Evolutionary conservation across 768 basidiomycete genomes (phyloP).

Genomic region (Leccinellum luteum): DNA sequence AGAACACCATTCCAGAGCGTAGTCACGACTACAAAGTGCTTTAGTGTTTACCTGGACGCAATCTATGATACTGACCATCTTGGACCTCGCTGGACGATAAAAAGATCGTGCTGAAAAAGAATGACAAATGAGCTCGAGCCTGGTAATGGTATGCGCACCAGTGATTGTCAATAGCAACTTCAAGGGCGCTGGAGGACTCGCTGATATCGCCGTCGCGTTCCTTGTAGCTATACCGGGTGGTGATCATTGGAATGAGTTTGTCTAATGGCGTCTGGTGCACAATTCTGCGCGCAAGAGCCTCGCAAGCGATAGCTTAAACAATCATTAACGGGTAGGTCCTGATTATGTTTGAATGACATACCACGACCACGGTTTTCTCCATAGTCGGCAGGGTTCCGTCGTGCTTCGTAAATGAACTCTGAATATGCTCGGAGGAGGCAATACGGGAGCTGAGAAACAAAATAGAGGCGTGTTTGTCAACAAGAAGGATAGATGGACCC

Average conservation of each 20-base stretch:
- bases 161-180: conserved; percentile 89
- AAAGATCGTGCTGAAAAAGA: conserved; percentile 62
- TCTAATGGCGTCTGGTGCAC: conserved; percentile 69
- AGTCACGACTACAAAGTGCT: conserved; percentile 57
- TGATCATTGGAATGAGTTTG: conserved; percentile 67
- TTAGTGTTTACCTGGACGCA: conserved; percentile 3
- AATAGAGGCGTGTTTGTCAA: neutral
- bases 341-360: conserved; percentile 26
- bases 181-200: conserved; percentile 73
- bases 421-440: conserved; percentile 73
- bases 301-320: conserved; percentile 69
- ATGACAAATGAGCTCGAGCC: conserved; percentile 1
- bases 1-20: conserved; percentile 81
- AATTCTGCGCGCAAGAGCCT: conserved; percentile 78
- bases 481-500: conserved; percentile 24
- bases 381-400: conserved; percentile 79
- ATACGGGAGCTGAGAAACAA: conserved; percentile 65
- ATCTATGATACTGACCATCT: conserved; percentile 48
- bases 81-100: conserved; percentile 85
- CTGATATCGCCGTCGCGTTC: conserved; percentile 77
- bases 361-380: conserved; percentile 84
- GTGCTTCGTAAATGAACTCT: conserved; percentile 80
- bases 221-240: conserved; percentile 67
- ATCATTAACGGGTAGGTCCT: neutral
- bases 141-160: conserved; percentile 48